Percentiles rank a stretch among this genome's conserved stretches.
Conservation (phyloP, 495 filamentous ascomycete species). For the Trichoderma gamsii region DNA sequence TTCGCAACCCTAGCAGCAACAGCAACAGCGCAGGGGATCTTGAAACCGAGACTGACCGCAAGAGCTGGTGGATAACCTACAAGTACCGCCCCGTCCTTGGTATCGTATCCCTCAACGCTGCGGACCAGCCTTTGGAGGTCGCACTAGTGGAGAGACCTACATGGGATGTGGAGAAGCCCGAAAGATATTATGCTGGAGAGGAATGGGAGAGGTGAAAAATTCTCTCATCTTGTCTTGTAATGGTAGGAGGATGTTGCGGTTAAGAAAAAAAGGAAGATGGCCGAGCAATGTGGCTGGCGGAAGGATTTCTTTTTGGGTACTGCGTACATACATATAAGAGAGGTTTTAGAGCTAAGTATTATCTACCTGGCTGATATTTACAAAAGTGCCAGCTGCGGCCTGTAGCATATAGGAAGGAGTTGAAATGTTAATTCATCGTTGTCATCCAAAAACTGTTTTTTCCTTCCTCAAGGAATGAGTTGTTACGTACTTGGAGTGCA, state of each 20-base stretch:
- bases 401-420: constrained; percentile 8
- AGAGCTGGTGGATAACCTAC: constrained; percentile 70
- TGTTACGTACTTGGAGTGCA: neutral
- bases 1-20: constrained; percentile 28
- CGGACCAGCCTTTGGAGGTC: constrained; percentile 56
- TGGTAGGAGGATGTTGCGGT: neutral
- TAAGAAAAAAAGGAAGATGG: neutral
- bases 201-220: constrained; percentile 13
- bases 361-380: neutral
- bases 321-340: neutral
- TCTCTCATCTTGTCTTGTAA: neutral
- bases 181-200: constrained; percentile 41
- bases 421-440: neutral
- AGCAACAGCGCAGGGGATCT: constrained; percentile 21
- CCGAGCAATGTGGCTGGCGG: neutral
- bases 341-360: neutral
- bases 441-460: neutral
- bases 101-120: constrained; percentile 61
- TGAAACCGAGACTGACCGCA: constrained; percentile 18
- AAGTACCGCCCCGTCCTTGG: constrained; percentile 90
- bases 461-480: neutral
- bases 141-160: constrained; percentile 80
- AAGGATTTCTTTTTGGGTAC: neutral
- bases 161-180: constrained; percentile 76
- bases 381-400: neutral